Percentiles rank a stretch among this genome's conserved stretches.
Evolutionary conservation across 192 early-diverging fungal species (phyloP).

Genomic region (Linderina pennispora): DNA sequence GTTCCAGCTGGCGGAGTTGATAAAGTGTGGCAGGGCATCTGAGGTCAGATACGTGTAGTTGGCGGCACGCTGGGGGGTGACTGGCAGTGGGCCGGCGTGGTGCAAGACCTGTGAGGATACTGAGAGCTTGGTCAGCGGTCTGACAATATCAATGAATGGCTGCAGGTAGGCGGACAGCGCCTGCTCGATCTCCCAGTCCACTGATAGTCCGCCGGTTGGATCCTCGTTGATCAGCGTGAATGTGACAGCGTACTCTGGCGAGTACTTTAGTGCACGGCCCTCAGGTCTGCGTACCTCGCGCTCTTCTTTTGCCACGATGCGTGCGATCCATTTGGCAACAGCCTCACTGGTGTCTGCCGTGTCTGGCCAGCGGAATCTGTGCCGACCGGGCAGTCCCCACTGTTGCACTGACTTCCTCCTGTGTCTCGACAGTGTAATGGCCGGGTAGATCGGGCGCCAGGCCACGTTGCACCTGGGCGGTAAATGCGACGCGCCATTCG

Average conservation of each 20-base stretch:
- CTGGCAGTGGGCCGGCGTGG: slow-evolving; percentile 66
- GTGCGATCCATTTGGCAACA: slow-evolving; percentile 3
- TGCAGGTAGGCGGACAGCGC: slow-evolving; percentile 59
- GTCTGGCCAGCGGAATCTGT: slow-evolving; percentile 4
- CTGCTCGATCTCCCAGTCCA: slow-evolving; percentile 80
- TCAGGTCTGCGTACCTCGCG: slow-evolving; percentile 1
- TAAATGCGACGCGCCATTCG: slow-evolving; percentile 20
- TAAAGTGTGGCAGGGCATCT: slow-evolving; percentile 78
- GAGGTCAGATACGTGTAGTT: slow-evolving; percentile 53
- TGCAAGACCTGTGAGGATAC: slow-evolving; percentile 82
- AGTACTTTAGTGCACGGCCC: slow-evolving; percentile 71
- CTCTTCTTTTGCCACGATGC: slow-evolving; percentile 24
- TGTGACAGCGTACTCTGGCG: slow-evolving; percentile 75
- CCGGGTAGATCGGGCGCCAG: slow-evolving; percentile 15
- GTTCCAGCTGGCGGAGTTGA: slow-evolving; percentile 97
- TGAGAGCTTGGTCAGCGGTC: slow-evolving; percentile 64
- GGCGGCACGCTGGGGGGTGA: slow-evolving; percentile 48
- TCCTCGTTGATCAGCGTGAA: slow-evolving; percentile 86
- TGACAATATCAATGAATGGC: slow-evolving; percentile 69
- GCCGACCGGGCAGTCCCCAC: slow-evolving; percentile 2
- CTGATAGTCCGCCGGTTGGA: slow-evolving; percentile 51
- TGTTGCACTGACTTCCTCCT: background rate
- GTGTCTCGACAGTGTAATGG: slow-evolving; percentile 21
- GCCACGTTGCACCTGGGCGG: background rate
- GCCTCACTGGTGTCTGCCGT: background rate